Percentiles rank a stretch among this genome's conserved stretches.
These are phyloP conservation scores for Cymbopogon citratus DNA, from an alignment of 176 grass and related monocot genomes.

Conservation along the genomic window DNA sequence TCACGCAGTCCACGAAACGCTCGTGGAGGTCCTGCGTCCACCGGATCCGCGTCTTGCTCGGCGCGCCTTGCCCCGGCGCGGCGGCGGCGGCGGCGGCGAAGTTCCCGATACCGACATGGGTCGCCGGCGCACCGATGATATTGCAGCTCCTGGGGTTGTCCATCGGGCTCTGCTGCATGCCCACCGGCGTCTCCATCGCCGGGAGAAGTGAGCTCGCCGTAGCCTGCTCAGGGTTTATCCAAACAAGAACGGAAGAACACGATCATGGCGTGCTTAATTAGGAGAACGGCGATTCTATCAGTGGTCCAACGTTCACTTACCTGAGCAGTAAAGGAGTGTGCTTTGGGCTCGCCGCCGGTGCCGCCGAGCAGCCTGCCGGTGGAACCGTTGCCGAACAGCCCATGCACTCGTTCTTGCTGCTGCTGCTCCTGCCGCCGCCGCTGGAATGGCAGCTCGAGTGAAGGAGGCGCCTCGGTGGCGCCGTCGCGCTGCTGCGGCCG, in stretches of 20 bases:
- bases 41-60: slow-evolving; percentile 75
- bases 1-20: slow-evolving; percentile 75
- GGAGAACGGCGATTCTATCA: not conserved
- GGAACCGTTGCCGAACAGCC: not conserved
- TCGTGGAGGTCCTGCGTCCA: slow-evolving; percentile 94
- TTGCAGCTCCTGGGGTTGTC: slow-evolving; percentile 19
- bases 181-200: slow-evolving; percentile 21
- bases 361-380: not conserved
- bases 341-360: slow-evolving; percentile 17
- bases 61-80: not conserved
- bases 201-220: slow-evolving; percentile 21
- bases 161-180: slow-evolving; percentile 32
- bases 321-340: not conserved
- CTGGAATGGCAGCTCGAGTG: slow-evolving; percentile 28
- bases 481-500: slow-evolving; percentile 8
- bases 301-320: slow-evolving; percentile 8
- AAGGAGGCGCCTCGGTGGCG: not conserved
- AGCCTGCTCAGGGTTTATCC: slow-evolving; percentile 27
- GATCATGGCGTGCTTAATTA: not conserved
- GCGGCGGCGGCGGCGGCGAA: not conserved
- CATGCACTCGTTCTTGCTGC: slow-evolving; percentile 5
- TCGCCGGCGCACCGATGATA: not conserved
- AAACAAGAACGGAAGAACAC: not conserved
- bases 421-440: slow-evolving; percentile 8
- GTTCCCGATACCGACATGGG: not conserved